These are phyloP conservation scores for Lasiosphaeris hirsuta DNA, from an alignment of 495 filamentous ascomycete species.

Conservation along the genomic window DNA sequence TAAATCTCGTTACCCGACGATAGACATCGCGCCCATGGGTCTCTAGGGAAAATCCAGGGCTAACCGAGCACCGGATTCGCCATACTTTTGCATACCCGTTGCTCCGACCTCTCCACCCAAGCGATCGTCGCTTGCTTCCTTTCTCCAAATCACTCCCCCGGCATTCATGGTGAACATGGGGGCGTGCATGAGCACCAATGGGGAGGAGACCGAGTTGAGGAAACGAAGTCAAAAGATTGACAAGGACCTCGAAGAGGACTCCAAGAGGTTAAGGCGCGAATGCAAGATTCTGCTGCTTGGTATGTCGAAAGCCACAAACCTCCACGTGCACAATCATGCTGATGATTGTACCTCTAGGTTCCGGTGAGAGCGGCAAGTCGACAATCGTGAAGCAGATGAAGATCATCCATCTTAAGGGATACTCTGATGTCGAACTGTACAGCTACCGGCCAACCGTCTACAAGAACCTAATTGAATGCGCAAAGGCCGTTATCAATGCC, in stretches of 20 bases:
- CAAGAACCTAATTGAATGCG: constrained; percentile 96
- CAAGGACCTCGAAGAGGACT: constrained; percentile 87
- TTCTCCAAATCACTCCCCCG: constrained; percentile 9
- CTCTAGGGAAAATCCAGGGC: constrained; percentile 21
- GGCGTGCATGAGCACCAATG: constrained; percentile 77
- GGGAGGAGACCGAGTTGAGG: constrained; percentile 83
- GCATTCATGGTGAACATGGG: constrained; percentile 66
- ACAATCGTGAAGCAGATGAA: constrained; percentile 99
- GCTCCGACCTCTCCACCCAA: constrained; percentile 2
- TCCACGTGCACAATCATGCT: no score
- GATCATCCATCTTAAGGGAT: constrained; percentile 97
- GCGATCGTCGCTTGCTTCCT: constrained; percentile 9
- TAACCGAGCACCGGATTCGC: constrained; percentile 17
- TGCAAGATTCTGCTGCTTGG: constrained; percentile 97
- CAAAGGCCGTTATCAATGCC: constrained; percentile 82
- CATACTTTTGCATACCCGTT: neutral
- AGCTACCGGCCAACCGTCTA: constrained; percentile 94
- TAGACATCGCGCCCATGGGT: constrained; percentile 20
- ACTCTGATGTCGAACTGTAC: constrained; percentile 83
- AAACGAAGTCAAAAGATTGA: constrained; percentile 94
- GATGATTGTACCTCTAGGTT: constrained; percentile 54
- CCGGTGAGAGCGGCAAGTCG: constrained; percentile 97
- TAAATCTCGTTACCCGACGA: neutral
- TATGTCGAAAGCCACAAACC: constrained; percentile 40
- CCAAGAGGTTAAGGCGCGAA: constrained; percentile 83